A percentile compares a stretch with the other conserved stretches of the same genome.
These are phyloP conservation scores for Austroboletus novae-zelandiae DNA, from an alignment of 1,284 basidiomycete genomes.

Conservation along the genomic window DNA sequence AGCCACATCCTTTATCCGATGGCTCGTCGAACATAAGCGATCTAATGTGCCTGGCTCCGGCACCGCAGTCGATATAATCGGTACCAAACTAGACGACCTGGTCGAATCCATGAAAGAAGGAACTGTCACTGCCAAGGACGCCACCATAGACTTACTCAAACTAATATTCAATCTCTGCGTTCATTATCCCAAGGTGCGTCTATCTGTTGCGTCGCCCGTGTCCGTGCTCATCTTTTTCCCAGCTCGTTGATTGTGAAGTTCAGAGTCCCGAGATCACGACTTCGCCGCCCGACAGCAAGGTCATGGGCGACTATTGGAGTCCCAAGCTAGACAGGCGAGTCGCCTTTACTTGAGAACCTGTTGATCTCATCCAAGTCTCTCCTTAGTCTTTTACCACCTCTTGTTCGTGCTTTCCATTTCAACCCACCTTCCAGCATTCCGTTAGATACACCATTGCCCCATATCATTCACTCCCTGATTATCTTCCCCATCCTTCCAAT, in stretches of 20 bases:
- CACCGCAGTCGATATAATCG: conserved; percentile 60
- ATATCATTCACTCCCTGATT: conserved; percentile 73
- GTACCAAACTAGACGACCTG: conserved; percentile 57
- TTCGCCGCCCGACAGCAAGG: conserved; percentile 29
- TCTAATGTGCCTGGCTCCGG: conserved; percentile 38
- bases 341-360: neutral
- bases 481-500: conserved; percentile 61
- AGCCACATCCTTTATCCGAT: conserved; percentile 47
- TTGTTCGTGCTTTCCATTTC: conserved; percentile 60
- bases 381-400: conserved; percentile 50
- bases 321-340: conserved; percentile 64
- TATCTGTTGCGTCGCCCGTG: neutral
- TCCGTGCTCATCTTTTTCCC: neutral
- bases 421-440: conserved; percentile 61
- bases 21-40: conserved; percentile 60
- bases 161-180: conserved; percentile 72
- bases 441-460: conserved; percentile 64
- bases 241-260: conserved; percentile 48
- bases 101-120: conserved; percentile 46
- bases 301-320: conserved; percentile 67
- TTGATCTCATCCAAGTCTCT: conserved; percentile 3
- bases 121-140: conserved; percentile 60
- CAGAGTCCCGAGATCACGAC: conserved; percentile 35
- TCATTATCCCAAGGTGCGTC: conserved; percentile 60
- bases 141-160: conserved; percentile 74